Percentiles rank a stretch among this genome's conserved stretches.
Conservation (phyloP, 345 rosid species). For the Hibiscus tridactylites region DNA sequence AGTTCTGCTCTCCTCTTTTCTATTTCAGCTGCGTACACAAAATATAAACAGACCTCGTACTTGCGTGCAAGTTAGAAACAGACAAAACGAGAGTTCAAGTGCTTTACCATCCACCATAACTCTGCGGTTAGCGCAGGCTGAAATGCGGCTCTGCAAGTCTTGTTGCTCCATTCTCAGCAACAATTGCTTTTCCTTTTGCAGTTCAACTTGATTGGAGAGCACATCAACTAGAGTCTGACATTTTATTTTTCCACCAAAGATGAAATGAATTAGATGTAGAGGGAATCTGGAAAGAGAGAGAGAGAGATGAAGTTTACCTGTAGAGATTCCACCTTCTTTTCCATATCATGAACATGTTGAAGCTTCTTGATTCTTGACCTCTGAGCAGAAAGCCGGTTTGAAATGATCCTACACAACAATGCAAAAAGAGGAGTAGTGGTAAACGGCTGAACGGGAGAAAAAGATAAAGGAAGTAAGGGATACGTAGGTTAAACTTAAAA, state of each 20-base stretch:
- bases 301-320: slow-evolving; percentile 18
- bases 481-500: neutral
- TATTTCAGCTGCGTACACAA: slow-evolving; percentile 18
- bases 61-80: neutral
- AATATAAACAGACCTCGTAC: neutral
- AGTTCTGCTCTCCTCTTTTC: slow-evolving; percentile 19
- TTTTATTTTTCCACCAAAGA: neutral
- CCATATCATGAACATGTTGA: slow-evolving; percentile 15
- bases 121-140: neutral
- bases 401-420: slow-evolving; percentile 16
- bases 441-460: neutral
- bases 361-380: slow-evolving; percentile 21
- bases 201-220: slow-evolving; percentile 19
- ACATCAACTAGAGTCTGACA: slow-evolving; percentile 13
- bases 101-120: slow-evolving; percentile 13
- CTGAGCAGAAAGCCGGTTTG: slow-evolving; percentile 29
- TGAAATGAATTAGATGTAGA: neutral
- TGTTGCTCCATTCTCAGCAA: slow-evolving; percentile 15
- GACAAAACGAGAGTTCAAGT: neutral
- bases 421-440: neutral
- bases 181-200: neutral
- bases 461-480: neutral
- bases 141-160: slow-evolving; percentile 1
- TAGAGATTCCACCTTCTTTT: slow-evolving; percentile 17
- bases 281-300: neutral